phyloP scores from a whole-genome alignment of 75 land plant genomes.

The Chamaecyparis obtusa region DNA sequence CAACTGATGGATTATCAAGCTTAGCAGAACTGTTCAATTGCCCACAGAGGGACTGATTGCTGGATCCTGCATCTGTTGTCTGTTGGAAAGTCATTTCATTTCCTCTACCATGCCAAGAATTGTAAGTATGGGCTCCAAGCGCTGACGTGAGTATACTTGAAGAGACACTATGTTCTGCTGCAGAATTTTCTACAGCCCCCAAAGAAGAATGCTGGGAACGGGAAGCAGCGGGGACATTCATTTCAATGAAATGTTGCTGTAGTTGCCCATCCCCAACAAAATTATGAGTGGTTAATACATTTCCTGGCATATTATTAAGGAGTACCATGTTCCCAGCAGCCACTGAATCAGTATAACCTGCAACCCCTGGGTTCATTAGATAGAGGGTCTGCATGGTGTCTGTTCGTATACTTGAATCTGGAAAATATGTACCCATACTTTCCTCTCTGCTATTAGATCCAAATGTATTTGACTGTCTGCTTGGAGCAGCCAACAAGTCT shows the following conservation, averaged over 20 bases:
- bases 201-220: constrained; percentile 7
- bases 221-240: constrained; percentile 9
- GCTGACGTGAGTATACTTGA: constrained; percentile 6
- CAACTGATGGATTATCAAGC: neutral
- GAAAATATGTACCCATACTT: constrained; percentile 18
- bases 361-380: constrained; percentile 21
- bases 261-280: constrained; percentile 3
- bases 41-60: constrained; percentile 4
- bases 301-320: constrained; percentile 3
- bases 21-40: constrained; percentile 3
- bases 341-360: constrained; percentile 17
- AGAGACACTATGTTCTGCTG: neutral
- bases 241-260: constrained; percentile 7
- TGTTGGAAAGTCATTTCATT: constrained; percentile 41
- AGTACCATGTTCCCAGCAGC: constrained; percentile 22
- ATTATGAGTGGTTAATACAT: neutral
- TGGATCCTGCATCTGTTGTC: constrained; percentile 13
- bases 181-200: constrained; percentile 8
- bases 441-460: constrained; percentile 12
- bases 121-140: constrained; percentile 21
- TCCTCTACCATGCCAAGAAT: constrained; percentile 53
- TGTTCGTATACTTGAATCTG: constrained; percentile 14
- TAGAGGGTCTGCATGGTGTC: constrained; percentile 30
- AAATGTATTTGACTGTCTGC: constrained; percentile 4
- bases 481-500: constrained; percentile 7